Conservation (phyloP, 2,329 filamentous ascomycete genomes). For the Ophiostoma tasmaniense region DNA sequence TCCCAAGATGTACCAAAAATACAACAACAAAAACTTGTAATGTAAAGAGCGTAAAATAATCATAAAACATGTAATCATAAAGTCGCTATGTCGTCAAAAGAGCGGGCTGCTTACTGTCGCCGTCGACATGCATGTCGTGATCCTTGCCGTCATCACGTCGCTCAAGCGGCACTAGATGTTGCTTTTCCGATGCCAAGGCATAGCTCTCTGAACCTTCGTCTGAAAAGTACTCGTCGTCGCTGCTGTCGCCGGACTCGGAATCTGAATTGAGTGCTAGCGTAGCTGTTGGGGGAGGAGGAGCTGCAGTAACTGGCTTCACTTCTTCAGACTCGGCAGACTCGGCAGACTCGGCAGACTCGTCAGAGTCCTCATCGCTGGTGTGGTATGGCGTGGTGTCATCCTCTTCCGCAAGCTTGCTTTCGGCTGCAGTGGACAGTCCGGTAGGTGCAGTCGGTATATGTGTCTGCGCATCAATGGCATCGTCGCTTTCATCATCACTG, state of each 20-base stretch:
- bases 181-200: neutral
- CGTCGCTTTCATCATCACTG: no score
- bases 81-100: neutral
- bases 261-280: neutral
- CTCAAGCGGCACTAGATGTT: neutral
- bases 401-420: neutral
- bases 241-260: neutral
- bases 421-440: no score
- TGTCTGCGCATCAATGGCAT: no score
- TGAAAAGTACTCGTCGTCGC: neutral
- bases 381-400: neutral
- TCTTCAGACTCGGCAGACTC: neutral
- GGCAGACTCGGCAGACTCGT: neutral
- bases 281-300: neutral
- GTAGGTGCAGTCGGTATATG: no score
- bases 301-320: neutral
- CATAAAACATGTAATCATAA: neutral
- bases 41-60: neutral
- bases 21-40: neutral
- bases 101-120: neutral
- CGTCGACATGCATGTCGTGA: neutral
- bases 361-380: neutral
- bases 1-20: neutral
- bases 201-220: neutral
- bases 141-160: neutral